phyloP scores from a whole-genome alignment of 2,329 filamentous ascomycete species.

The Metarhizium rileyi region DNA sequence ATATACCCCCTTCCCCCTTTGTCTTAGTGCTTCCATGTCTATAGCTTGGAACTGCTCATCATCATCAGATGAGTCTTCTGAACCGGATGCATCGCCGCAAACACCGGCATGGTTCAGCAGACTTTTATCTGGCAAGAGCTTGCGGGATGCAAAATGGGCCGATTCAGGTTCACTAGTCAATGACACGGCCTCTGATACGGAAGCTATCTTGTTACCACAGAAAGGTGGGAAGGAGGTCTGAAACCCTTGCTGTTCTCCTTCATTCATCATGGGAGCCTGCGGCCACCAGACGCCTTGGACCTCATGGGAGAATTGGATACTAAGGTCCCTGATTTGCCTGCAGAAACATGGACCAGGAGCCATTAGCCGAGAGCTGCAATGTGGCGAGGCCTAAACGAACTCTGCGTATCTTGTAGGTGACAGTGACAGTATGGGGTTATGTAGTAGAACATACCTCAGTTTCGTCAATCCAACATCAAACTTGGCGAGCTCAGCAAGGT shows the following conservation, averaged over 20 bases:
- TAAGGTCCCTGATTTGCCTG: constrained; percentile 26
- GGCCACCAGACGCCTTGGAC: constrained; percentile 23
- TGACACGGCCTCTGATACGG: constrained; percentile 10
- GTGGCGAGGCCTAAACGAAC: neutral
- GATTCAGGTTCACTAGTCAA: constrained; percentile 13
- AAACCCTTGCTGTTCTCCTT: constrained; percentile 8
- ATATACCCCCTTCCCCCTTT: constrained; percentile 29
- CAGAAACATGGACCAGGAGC: neutral
- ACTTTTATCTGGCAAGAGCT: constrained; percentile 13
- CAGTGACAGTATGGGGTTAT: neutral
- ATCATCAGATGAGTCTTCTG: constrained; percentile 23
- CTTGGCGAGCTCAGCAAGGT: constrained; percentile 18
- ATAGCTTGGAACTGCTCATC: constrained; percentile 26
- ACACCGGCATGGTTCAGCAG: constrained; percentile 7
- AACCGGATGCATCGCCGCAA: constrained; percentile 11
- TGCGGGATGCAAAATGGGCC: constrained; percentile 13
- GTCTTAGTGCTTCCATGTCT: constrained; percentile 29
- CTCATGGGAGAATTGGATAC: constrained; percentile 23
- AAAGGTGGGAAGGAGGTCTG: constrained; percentile 15
- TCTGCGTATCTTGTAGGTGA: neutral
- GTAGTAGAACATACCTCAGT: constrained; percentile 21
- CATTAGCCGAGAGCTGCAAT: constrained; percentile 4
- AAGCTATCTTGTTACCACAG: constrained; percentile 11
- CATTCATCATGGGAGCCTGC: constrained; percentile 9
- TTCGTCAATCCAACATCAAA: constrained; percentile 24